Evolutionary conservation across 108 stramenopile species (phyloP).

Genomic region (Conticribra weissflogii): DNA sequence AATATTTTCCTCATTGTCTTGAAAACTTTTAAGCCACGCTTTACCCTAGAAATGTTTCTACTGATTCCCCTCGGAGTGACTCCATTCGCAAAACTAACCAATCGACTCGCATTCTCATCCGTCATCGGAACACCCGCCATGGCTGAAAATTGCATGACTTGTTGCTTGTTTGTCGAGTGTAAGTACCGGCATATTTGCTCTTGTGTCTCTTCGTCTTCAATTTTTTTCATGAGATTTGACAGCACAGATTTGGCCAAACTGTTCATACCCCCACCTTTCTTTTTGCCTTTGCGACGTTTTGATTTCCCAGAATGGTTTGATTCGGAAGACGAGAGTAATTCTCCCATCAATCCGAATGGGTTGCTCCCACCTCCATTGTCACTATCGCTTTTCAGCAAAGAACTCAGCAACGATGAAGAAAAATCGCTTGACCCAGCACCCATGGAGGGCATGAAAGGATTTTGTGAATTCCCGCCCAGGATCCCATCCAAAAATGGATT

Average conservation of each 20-base stretch:
- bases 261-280: slow-evolving; percentile 41
- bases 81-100: slow-evolving; percentile 58
- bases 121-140: slow-evolving; percentile 74
- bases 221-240: slow-evolving; percentile 57
- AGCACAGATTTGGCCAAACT: slow-evolving; percentile 70
- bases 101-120: slow-evolving; percentile 43
- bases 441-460: slow-evolving; percentile 17
- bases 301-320: slow-evolving; percentile 8
- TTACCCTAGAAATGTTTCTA: slow-evolving; percentile 50
- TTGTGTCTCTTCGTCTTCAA: slow-evolving; percentile 75
- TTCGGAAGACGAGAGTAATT: slow-evolving; percentile 19
- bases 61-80: slow-evolving; percentile 65
- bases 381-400: slow-evolving; percentile 23
- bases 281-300: slow-evolving; percentile 24
- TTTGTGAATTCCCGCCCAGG: slow-evolving; percentile 32
- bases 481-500: slow-evolving; percentile 43
- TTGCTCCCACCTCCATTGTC: slow-evolving; percentile 9
- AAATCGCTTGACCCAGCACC: slow-evolving; percentile 25
- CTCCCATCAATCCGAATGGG: slow-evolving; percentile 31
- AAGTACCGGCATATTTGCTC: slow-evolving; percentile 64
- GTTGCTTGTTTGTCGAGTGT: slow-evolving; percentile 54
- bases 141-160: slow-evolving; percentile 58
- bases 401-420: slow-evolving; percentile 52
- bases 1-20: slow-evolving; percentile 58
- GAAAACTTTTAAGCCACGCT: slow-evolving; percentile 50